phyloP scores from a whole-genome alignment of 164 flowering plant genomes.

The Hamamelis virginiana region DNA sequence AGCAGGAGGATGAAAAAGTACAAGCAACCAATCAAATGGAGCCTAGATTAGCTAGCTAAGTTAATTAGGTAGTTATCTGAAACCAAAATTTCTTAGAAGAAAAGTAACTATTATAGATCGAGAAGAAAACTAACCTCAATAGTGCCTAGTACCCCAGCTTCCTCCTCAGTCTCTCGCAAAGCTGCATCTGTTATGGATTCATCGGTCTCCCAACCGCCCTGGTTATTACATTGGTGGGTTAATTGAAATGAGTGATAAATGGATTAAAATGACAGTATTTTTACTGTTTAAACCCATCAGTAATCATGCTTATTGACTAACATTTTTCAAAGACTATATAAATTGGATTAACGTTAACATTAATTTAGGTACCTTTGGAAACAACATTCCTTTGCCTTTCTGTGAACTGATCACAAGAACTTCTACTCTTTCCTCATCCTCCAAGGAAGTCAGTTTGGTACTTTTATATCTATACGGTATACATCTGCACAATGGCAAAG shows the following conservation, averaged over 20 bases:
- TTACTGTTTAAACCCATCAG: too few species aligned
- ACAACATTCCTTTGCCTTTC: slow-evolving; percentile 59
- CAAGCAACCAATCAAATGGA: background rate
- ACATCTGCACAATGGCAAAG: slow-evolving; percentile 43
- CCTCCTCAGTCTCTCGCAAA: slow-evolving; percentile 69
- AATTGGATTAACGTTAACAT: background rate
- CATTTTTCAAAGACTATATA: too few species aligned
- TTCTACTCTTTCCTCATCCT: slow-evolving; percentile 31
- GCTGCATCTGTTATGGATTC: slow-evolving; percentile 67
- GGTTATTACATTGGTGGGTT: background rate
- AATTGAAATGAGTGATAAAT: background rate
- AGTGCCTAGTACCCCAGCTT: slow-evolving; percentile 73
- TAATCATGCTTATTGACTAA: too few species aligned
- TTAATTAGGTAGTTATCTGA: too few species aligned
- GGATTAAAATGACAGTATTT: background rate
- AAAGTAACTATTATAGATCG: background rate
- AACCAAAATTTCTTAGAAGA: too few species aligned
- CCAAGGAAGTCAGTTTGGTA: background rate
- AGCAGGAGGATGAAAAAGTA: background rate
- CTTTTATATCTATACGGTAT: slow-evolving; percentile 56
- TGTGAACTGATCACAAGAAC: slow-evolving; percentile 69
- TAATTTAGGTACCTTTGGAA: slow-evolving; percentile 63
- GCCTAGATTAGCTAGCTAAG: too few species aligned
- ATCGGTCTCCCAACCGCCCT: slow-evolving; percentile 93
- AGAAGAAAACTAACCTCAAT: slow-evolving; percentile 38